These are phyloP conservation scores for Neurospora sp. DNA, from an alignment of 495 filamentous ascomycete species.

Conservation along the genomic window DNA sequence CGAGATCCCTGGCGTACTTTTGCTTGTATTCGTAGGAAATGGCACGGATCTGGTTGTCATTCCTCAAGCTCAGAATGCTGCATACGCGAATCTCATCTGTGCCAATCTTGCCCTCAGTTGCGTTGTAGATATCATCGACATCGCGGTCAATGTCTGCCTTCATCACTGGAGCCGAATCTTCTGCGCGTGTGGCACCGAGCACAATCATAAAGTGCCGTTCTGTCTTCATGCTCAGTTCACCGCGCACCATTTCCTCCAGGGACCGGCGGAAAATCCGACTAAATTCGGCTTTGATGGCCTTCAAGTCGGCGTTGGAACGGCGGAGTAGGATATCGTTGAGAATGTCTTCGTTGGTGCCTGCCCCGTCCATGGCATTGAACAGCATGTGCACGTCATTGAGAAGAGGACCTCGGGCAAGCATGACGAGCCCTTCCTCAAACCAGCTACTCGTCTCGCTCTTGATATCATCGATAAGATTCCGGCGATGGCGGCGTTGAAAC, in stretches of 20 bases:
- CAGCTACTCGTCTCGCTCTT: slow-evolving; percentile 65
- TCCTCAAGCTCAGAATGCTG: slow-evolving; percentile 59
- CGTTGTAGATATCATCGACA: slow-evolving; percentile 57
- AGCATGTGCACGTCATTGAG: slow-evolving; percentile 56
- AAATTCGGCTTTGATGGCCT: slow-evolving; percentile 71
- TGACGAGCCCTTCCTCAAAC: slow-evolving; percentile 58
- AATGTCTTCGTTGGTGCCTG: slow-evolving; percentile 76
- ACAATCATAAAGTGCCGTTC: slow-evolving; percentile 70
- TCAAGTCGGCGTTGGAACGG: slow-evolving; percentile 73
- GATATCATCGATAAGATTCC: slow-evolving; percentile 63
- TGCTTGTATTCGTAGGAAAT: slow-evolving; percentile 60
- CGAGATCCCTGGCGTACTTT: slow-evolving; percentile 54
- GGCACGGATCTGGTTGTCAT: slow-evolving; percentile 71
- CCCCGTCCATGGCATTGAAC: slow-evolving; percentile 57
- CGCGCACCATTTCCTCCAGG: slow-evolving; percentile 59
- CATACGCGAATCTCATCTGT: slow-evolving; percentile 72
- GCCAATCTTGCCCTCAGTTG: slow-evolving; percentile 58
- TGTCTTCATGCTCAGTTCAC: slow-evolving; percentile 78
- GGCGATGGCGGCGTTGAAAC: slow-evolving; percentile 50
- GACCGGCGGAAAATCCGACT: slow-evolving; percentile 46
- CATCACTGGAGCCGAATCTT: slow-evolving; percentile 63
- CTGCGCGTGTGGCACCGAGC: slow-evolving; percentile 56
- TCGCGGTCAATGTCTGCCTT: slow-evolving; percentile 63
- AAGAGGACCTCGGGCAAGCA: slow-evolving; percentile 68
- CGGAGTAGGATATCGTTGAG: slow-evolving; percentile 80